These are phyloP conservation scores for Omphalotus olearius DNA, from an alignment of 1,284 basidiomycete species.

Conservation along the genomic window DNA sequence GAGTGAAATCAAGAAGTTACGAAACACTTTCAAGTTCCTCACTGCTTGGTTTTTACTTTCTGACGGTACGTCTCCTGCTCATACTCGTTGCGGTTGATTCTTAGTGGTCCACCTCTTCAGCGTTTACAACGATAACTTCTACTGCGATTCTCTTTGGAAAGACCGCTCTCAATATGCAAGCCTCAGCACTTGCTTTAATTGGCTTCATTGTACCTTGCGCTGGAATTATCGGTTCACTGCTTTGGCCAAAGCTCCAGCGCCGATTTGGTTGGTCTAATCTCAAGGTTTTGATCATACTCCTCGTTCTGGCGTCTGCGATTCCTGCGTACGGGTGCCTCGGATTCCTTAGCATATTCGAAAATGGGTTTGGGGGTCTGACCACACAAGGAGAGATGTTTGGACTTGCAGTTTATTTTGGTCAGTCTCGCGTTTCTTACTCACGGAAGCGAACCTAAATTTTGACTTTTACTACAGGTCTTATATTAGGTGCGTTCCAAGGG, in stretches of 20 bases:
- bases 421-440: slow-evolving; percentile 3
- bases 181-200: slow-evolving; percentile 68
- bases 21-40: slow-evolving; percentile 83
- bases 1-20: slow-evolving; percentile 66
- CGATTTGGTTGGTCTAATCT: slow-evolving; percentile 60
- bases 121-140: slow-evolving; percentile 80
- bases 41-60: slow-evolving; percentile 90
- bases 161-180: slow-evolving; percentile 70
- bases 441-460: slow-evolving; percentile 1
- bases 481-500: slow-evolving; percentile 78
- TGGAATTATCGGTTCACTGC: slow-evolving; percentile 72
- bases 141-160: slow-evolving; percentile 83
- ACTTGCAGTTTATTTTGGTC: slow-evolving; percentile 78
- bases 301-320: slow-evolving; percentile 63
- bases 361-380: slow-evolving; percentile 66
- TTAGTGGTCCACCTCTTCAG: slow-evolving; percentile 28
- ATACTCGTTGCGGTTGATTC: too few relatives aligned
- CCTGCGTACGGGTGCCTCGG: slow-evolving; percentile 83
- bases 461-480: slow-evolving; percentile 39
- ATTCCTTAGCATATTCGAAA: slow-evolving; percentile 56
- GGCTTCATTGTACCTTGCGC: slow-evolving; percentile 64
- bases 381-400: slow-evolving; percentile 82
- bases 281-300: slow-evolving; percentile 61
- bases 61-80: slow-evolving; percentile 54
- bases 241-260: slow-evolving; percentile 63